Conservation (phyloP, 2,329 filamentous ascomycete species). For the Paraphoma sp. region DNA sequence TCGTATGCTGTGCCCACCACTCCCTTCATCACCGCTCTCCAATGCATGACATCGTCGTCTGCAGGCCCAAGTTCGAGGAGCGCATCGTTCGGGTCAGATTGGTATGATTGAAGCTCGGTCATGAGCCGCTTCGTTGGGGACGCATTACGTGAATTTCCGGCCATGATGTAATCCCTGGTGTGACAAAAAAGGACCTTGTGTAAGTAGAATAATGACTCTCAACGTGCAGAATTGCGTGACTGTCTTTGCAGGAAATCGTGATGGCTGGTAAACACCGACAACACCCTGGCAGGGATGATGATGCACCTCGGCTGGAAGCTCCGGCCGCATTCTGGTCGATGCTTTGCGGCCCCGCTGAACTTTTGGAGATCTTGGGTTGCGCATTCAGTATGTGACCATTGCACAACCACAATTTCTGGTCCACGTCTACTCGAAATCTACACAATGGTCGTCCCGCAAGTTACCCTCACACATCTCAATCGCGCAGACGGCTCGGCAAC, state of each 20-base stretch:
- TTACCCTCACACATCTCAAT: conserved; percentile 57
- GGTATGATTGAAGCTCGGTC: conserved; percentile 66
- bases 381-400: not conserved
- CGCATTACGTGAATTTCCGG: conserved; percentile 38
- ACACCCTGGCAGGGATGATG: conserved; percentile 15
- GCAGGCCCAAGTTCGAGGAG: conserved; percentile 64
- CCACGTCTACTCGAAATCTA: not conserved
- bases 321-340: conserved; percentile 22
- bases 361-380: conserved; percentile 22
- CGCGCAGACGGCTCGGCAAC: conserved; percentile 82
- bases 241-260: not conserved
- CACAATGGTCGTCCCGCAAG: conserved; percentile 38
- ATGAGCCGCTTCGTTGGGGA: conserved; percentile 65
- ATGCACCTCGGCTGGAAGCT: conserved; percentile 31
- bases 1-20: conserved; percentile 66
- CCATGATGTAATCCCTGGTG: conserved; percentile 22
- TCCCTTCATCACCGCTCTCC: conserved; percentile 67
- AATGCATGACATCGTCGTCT: conserved; percentile 64
- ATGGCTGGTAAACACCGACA: conserved; percentile 10
- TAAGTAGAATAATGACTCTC: no score
- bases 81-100: conserved; percentile 62
- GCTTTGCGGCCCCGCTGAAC: conserved; percentile 32
- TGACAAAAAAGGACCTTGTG: not conserved
- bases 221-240: no score
- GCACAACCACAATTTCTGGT: conserved; percentile 2